Percentiles rank a stretch among this genome's conserved stretches.
Evolutionary conservation across 495 filamentous ascomycete genomes (phyloP).

Genomic region (Aspergillus homomorphus): DNA sequence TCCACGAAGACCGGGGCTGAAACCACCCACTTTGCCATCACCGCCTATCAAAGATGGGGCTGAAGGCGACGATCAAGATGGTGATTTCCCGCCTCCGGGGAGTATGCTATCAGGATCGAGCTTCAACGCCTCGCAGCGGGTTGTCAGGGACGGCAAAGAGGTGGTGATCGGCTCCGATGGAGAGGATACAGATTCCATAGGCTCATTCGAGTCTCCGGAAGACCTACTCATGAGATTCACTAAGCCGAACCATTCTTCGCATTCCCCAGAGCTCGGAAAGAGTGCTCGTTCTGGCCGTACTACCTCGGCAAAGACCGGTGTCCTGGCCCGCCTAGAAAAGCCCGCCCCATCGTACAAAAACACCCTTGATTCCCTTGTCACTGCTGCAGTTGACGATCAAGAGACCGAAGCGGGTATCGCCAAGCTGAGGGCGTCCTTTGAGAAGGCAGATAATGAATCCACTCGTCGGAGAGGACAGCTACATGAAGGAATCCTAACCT

Average conservation of each 20-base stretch:
- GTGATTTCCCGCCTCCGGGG: slow-evolving; percentile 21
- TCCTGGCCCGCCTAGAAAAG: background rate
- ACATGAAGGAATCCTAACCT: slow-evolving; percentile 41
- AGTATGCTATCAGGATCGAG: slow-evolving; percentile 18
- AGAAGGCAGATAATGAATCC: slow-evolving; percentile 17
- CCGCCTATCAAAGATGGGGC: slow-evolving; percentile 7
- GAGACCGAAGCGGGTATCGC: slow-evolving; percentile 56
- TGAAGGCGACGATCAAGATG: slow-evolving; percentile 5
- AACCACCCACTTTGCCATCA: slow-evolving; percentile 19
- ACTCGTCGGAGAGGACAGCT: slow-evolving; percentile 26
- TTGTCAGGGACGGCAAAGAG: slow-evolving; percentile 47
- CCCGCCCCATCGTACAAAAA: slow-evolving; percentile 59
- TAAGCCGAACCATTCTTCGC: slow-evolving; percentile 5
- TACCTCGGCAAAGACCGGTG: slow-evolving; percentile 5
- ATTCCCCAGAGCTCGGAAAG: slow-evolving; percentile 8
- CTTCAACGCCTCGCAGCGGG: slow-evolving; percentile 36
- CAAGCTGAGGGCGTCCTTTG: slow-evolving; percentile 45
- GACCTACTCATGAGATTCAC: slow-evolving; percentile 33
- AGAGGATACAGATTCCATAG: slow-evolving; percentile 59
- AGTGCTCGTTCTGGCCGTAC: slow-evolving; percentile 14
- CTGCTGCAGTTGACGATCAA: slow-evolving; percentile 55
- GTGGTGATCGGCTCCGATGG: slow-evolving; percentile 69
- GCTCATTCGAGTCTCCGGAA: slow-evolving; percentile 45
- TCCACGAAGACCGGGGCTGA: slow-evolving; percentile 19
- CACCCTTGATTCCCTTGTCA: slow-evolving; percentile 62